Evolutionary conservation across 208 protist genomes (phyloP).

Genomic region (Leishmania major): DNA sequence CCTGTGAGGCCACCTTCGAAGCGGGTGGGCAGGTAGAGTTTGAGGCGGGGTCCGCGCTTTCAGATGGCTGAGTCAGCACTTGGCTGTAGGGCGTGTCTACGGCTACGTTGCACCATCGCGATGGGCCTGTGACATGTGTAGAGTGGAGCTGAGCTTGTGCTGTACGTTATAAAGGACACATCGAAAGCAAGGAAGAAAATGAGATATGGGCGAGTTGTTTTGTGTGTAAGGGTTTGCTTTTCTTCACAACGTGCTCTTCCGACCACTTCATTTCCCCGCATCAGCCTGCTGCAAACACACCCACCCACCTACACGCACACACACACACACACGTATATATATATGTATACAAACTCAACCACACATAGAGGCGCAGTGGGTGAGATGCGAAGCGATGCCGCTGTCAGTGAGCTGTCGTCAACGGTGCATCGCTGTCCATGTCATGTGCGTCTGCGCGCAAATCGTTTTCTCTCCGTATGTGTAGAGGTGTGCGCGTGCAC

Average conservation of each 20-base stretch:
- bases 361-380: neutral
- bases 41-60: neutral
- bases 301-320: no score
- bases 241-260: neutral
- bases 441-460: neutral
- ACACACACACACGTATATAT: no score
- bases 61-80: neutral
- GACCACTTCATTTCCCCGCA: neutral
- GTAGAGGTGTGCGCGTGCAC: neutral
- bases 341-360: neutral
- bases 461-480: slow-evolving; percentile 7
- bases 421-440: neutral
- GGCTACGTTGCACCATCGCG: neutral
- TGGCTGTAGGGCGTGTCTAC: neutral
- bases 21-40: neutral
- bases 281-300: neutral
- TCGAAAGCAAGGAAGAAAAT: no score
- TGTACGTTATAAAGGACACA: neutral
- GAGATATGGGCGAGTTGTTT: no score
- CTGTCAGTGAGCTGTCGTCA: neutral
- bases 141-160: neutral
- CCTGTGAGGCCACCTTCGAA: neutral
- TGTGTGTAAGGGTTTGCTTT: neutral
- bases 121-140: neutral
- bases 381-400: neutral